Evolutionary conservation across 2,329 filamentous ascomycete species (phyloP).

Genomic region (Seiridium unicorne): DNA sequence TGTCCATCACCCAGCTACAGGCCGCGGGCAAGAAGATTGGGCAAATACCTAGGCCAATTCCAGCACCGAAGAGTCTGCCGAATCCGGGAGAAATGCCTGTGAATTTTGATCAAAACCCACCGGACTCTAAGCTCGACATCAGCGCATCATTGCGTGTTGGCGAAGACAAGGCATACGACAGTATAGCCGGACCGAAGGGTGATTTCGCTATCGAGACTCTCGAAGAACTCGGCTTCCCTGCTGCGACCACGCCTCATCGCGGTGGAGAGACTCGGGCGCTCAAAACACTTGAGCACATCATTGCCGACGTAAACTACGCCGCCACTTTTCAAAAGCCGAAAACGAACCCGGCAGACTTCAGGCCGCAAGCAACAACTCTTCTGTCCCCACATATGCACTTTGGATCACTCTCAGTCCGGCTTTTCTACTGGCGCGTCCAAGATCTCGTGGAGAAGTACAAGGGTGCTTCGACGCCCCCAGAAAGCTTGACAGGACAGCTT

Average conservation of each 20-base stretch:
- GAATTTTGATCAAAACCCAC: conserved; percentile 52
- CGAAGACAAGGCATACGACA: conserved; percentile 56
- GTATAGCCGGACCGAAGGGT: conserved; percentile 63
- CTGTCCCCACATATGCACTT: conserved; percentile 75
- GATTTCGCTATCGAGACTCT: conserved; percentile 72
- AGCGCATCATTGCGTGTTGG: conserved; percentile 55
- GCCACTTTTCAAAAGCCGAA: conserved; percentile 76
- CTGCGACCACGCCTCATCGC: conserved; percentile 63
- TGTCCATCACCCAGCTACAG: conserved; percentile 69
- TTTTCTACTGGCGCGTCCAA: conserved; percentile 71
- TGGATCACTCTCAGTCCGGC: conserved; percentile 65
- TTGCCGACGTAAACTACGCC: conserved; percentile 63
- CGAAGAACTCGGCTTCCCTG: conserved; percentile 65
- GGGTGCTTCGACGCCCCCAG: conserved; percentile 60
- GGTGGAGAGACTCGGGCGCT: conserved; percentile 71
- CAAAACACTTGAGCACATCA: conserved; percentile 53
- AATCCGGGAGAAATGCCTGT: conserved; percentile 61
- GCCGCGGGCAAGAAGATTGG: conserved; percentile 63
- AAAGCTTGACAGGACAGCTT: conserved; percentile 70
- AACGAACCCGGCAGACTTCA: conserved; percentile 71
- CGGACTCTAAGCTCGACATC: conserved; percentile 53
- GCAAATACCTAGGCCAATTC: conserved; percentile 54
- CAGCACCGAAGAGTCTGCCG: conserved; percentile 57
- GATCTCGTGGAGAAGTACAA: conserved; percentile 58
- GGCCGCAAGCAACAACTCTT: conserved; percentile 70